Evolutionary conservation across 1,284 basidiomycete species (phyloP), one percentile per base, ranked within the genome.

Genomic region (Leccinum proliferum): DNA sequence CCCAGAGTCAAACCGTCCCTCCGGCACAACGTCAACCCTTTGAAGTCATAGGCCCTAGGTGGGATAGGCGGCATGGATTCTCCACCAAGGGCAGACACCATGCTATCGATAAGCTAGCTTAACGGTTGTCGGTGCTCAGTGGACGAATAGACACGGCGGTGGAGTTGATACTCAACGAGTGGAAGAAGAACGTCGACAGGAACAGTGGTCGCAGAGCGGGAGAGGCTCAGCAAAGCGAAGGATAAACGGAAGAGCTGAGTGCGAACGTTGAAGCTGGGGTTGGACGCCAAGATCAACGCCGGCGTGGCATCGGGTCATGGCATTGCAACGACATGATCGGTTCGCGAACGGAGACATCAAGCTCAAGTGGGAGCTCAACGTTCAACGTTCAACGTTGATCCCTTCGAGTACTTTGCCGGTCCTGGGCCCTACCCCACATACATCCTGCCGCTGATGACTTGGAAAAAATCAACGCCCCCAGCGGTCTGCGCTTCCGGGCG

Each of bases 151-250:
- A 90, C 63, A 84, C 87, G 15, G 90, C 94, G 0, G 79, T 95
- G 32, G 83, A 88, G 60, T 77, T 94, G 25, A 81, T 86, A 73
- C 75, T 90, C 58, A 75, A 76, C 7, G 84, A 88, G 64, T 89
- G 86, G 86, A 88, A 87, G 73, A 88, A 84, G 71, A 77, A 72
- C 9, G 84, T 92, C 14, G 92, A 96, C 84, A 90, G 66, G 87
- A 92, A 67, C 89, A 90, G 58, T 94, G 94, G 93, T 82, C 82
- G 7, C 78, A 84, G 96, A 97, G 75, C 81, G 93, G 2, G 89
- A 91, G 65, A 81, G 91, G 39, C 79, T 97, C 7, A 79, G 82
- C 50, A 81, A 83, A 21, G 90, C 92, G 10, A 83, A 90, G 46
- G 85, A 90, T 48, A 92, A 96, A 65, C 96, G 92, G 90, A 95